Base-by-base conservation (phyloP, 495 filamentous ascomycete genomes). In the Alectoria sarmentosa region DNA sequence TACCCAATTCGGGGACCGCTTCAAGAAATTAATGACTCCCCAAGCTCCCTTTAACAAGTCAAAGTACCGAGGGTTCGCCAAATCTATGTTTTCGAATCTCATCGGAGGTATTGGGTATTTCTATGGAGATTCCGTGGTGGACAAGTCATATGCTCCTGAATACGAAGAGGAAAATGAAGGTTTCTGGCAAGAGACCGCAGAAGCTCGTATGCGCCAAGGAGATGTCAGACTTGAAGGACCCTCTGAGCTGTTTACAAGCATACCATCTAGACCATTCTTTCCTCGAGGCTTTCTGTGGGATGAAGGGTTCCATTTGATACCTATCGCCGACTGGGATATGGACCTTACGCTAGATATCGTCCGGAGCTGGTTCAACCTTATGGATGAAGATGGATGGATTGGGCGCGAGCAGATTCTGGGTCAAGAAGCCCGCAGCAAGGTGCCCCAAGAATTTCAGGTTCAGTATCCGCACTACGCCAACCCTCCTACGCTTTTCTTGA, bases 381-480 rank as follows among this genome's bases (percentile, higher is more conserved):
- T 97, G 82, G 94, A 98, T 69, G 91, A 94, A 48, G 92, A 98
- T 72, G 94, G 94, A 56, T 98, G 94, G 94, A 98, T 98, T 76
- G 90, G 85, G 8, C 89, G 94, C 48, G 94, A 98, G 75, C 95
- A 98, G 75, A 98, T 98, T 61, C 83, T 98, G 13, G 94, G 94
- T 57, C 74, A 82, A n/a, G 94, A 98, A 76, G 94, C 94, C 44
- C 86, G 94, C 56, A 96, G 89, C 78, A 98, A 98, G 75, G 94
- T 98, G 17, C 94, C 94, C 1, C 71, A 76, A n/a, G 92, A 98
- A 74, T 98, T 98, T 73, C 95, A 96, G 66, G 82, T 90, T 38
- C 94, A 98, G 69, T 98, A 97, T 73, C 94, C 94, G 36, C 94
- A 98, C 74, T 97, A 98, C 70, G 94, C 94, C 58, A 98, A 98